Percentiles rank a stretch among this genome's conserved stretches.
Evolutionary conservation across 306 rosid genomes (phyloP).

Genomic region (Boehmeria nivea): DNA sequence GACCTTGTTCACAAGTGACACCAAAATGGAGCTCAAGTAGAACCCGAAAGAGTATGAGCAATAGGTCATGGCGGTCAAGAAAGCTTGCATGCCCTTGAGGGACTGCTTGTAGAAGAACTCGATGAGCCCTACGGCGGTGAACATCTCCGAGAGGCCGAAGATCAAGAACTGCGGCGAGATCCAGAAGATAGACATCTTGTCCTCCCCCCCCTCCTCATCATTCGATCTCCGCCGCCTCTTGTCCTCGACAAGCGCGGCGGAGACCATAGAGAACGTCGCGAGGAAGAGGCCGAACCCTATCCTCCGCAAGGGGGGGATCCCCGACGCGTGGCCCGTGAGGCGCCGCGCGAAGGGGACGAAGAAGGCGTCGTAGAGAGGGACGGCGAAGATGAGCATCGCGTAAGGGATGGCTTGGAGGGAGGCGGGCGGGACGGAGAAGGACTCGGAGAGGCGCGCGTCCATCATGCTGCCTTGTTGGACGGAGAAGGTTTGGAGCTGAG

Average conservation of each 20-base stretch:
- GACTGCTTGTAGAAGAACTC: constrained; percentile 91
- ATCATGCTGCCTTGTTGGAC: constrained; percentile 89
- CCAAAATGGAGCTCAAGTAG: constrained; percentile 73
- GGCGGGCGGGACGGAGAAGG: constrained; percentile 81
- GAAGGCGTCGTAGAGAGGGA: constrained; percentile 80
- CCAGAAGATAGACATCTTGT: constrained; percentile 84
- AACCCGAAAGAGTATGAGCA: constrained; percentile 94
- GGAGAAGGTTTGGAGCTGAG: constrained; percentile 96
- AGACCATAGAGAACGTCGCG: constrained; percentile 82
- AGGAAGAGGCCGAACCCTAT: constrained; percentile 85
- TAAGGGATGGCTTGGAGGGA: constrained; percentile 93
- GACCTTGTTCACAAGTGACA: constrained; percentile 67
- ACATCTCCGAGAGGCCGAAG: constrained; percentile 90
- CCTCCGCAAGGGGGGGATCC: constrained; percentile 64
- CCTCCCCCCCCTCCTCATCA: no score
- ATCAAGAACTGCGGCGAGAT: constrained; percentile 91
- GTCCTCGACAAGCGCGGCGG: constrained; percentile 87
- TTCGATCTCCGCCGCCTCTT: constrained; percentile 60
- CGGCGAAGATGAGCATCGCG: constrained; percentile 63
- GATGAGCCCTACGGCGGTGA: constrained; percentile 76
- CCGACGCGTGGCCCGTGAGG: constrained; percentile 72
- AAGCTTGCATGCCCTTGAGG: constrained; percentile 75
- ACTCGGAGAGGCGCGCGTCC: constrained; percentile 60
- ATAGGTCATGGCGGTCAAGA: constrained; percentile 76
- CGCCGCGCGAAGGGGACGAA: constrained; percentile 77